A percentile compares a stretch with the other conserved stretches of the same genome.
Evolutionary conservation across 495 filamentous ascomycete species (phyloP).

Genomic region (Pyrenula massariospora): DNA sequence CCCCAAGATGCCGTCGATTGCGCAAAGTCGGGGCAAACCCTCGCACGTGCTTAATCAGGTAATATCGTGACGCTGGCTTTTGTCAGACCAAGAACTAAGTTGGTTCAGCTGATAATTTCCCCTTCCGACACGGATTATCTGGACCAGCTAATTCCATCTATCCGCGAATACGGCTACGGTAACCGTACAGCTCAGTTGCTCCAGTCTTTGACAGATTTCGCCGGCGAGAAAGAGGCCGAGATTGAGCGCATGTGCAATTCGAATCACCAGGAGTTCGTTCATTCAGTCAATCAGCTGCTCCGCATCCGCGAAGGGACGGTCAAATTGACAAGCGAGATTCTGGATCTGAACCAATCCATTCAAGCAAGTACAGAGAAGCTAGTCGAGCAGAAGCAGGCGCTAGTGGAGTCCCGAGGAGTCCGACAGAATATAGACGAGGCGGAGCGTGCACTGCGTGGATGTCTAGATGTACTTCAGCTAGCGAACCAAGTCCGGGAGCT

Average conservation of each 20-base stretch:
- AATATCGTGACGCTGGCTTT: not conserved
- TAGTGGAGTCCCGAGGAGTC: slow-evolving; percentile 83
- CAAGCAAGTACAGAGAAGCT: slow-evolving; percentile 92
- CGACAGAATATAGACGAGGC: slow-evolving; percentile 95
- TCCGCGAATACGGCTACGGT: slow-evolving; percentile 77
- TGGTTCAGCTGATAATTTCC: slow-evolving; percentile 71
- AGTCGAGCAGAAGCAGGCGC: slow-evolving; percentile 83
- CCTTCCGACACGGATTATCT: slow-evolving; percentile 88
- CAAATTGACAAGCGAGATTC: slow-evolving; percentile 76
- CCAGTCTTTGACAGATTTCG: slow-evolving; percentile 66
- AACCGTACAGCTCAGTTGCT: slow-evolving; percentile 62
- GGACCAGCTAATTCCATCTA: slow-evolving; percentile 84
- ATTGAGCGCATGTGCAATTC: slow-evolving; percentile 92
- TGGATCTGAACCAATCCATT: slow-evolving; percentile 85
- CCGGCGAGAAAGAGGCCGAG: slow-evolving; percentile 73
- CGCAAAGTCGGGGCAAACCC: slow-evolving; percentile 19
- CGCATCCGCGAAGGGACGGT: slow-evolving; percentile 82
- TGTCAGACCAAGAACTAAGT: not conserved
- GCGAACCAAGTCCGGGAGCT: slow-evolving; percentile 94
- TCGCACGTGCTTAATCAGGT: slow-evolving; percentile 31
- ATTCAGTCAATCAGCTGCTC: slow-evolving; percentile 83
- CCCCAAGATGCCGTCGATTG: slow-evolving; percentile 11
- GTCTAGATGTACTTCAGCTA: slow-evolving; percentile 78
- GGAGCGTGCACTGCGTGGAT: slow-evolving; percentile 78
- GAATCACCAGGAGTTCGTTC: slow-evolving; percentile 93